A percentile compares a stretch with the other conserved stretches of the same genome.
Conservation (phyloP, 305 asterid genomes). For the Fraxinus baroniana region DNA sequence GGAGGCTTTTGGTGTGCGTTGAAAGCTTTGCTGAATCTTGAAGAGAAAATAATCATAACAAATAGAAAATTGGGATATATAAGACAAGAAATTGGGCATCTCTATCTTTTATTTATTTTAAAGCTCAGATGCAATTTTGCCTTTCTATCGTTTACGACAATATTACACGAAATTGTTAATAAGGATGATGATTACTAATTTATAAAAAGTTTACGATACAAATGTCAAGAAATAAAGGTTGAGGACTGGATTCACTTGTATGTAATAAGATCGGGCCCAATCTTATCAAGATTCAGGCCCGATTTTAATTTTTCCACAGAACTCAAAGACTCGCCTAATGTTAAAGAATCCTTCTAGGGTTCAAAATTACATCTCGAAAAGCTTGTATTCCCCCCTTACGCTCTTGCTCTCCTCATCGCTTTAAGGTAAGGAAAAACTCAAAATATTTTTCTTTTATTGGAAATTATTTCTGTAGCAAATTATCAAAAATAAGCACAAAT, state of each 20-base stretch:
- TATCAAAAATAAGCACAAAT: background rate
- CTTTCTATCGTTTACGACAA: background rate
- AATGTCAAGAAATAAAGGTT: background rate
- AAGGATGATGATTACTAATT: background rate
- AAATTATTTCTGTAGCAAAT: background rate
- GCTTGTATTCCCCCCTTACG: background rate
- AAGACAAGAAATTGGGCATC: background rate
- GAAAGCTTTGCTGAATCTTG: background rate
- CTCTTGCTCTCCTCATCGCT: background rate
- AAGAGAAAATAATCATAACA: background rate
- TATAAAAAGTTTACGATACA: too few relatives aligned
- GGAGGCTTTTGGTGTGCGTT: background rate
- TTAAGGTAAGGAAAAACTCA: background rate
- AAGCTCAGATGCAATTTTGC: background rate
- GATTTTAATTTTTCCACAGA: background rate
- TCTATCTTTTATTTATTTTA: background rate
- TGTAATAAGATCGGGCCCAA: background rate
- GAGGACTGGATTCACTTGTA: background rate
- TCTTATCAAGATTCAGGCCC: background rate
- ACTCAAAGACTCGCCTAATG: background rate
- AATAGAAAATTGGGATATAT: too few relatives aligned
- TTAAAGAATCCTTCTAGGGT: background rate
- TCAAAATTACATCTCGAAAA: background rate
- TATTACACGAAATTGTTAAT: background rate
- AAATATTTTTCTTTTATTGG: background rate